A percentile compares a stretch with the other conserved stretches of the same genome.
Evolutionary conservation across 177 flowering plant genomes (phyloP).

Genomic region (Telopea speciosissima): DNA sequence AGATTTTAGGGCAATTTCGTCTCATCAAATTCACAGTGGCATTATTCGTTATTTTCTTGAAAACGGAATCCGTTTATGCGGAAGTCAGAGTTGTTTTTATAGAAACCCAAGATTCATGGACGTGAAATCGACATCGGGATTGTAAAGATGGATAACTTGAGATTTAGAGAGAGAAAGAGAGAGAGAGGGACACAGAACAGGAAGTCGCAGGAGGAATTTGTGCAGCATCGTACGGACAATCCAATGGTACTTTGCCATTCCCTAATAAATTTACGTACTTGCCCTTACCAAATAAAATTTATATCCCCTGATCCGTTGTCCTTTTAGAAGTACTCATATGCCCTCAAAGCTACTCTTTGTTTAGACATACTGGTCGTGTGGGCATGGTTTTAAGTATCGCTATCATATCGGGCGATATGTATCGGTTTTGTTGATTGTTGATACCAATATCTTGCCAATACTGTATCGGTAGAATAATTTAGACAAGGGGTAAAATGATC

Average conservation of each 20-base stretch:
- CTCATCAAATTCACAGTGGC: not conserved
- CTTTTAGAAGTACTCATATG: no score
- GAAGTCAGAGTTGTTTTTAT: conserved; percentile 3
- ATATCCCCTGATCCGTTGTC: not conserved
- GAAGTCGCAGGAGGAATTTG: conserved; percentile 5
- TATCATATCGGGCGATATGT: no score
- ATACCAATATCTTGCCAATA: no score
- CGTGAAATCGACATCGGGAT: conserved; percentile 36
- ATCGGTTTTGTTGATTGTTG: no score
- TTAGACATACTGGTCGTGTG: no score
- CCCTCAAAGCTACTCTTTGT: no score
- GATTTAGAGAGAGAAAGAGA: conserved; percentile 14
- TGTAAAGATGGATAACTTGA: conserved; percentile 6
- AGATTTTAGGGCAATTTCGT: not conserved
- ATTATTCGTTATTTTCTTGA: conserved; percentile 8
- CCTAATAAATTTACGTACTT: no score
- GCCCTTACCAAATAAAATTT: not conserved
- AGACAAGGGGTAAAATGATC: no score
- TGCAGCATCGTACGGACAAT: conserved; percentile 17
- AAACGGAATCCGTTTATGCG: not conserved
- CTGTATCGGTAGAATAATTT: no score
- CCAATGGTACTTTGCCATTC: not conserved
- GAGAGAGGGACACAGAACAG: not conserved
- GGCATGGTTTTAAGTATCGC: no score
- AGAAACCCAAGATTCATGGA: conserved; percentile 29